A percentile compares a stretch with the other conserved stretches of the same genome.
Evolutionary conservation across 106 monocot species (phyloP).

Genomic region (Cymbidium sinense): DNA sequence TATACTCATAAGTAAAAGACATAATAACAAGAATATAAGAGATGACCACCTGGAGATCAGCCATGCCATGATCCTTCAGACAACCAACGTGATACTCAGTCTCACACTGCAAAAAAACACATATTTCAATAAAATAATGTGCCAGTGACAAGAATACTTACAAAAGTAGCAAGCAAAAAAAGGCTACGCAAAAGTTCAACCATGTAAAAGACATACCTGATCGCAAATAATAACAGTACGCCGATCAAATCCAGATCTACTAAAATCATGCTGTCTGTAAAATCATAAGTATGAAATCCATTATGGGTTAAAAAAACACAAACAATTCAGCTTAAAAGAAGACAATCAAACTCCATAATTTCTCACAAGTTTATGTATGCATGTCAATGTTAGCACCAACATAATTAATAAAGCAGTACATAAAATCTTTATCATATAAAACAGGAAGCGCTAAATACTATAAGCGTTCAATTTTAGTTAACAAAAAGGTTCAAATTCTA

Average conservation of each 20-base stretch:
- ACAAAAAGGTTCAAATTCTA: background rate
- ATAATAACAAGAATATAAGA: background rate
- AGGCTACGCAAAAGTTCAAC: background rate
- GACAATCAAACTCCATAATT: background rate
- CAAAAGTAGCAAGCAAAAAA: background rate
- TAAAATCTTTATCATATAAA: background rate
- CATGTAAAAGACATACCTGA: slow-evolving; percentile 32
- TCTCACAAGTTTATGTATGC: background rate
- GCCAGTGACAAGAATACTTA: background rate
- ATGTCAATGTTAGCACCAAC: background rate
- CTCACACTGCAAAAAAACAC: slow-evolving; percentile 57
- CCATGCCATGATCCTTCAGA: slow-evolving; percentile 77
- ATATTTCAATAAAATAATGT: background rate
- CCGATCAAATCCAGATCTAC: slow-evolving; percentile 45
- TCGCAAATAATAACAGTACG: slow-evolving; percentile 72
- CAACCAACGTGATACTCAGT: slow-evolving; percentile 97
- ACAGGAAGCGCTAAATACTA: background rate
- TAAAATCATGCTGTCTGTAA: slow-evolving; percentile 66
- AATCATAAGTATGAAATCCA: background rate
- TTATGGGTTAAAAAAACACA: background rate
- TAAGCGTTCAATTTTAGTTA: background rate
- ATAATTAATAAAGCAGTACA: background rate
- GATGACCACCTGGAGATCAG: slow-evolving; percentile 59
- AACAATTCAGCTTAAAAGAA: background rate
- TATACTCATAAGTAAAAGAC: slow-evolving; percentile 3